These are phyloP conservation scores for Venturia pyrina DNA, from an alignment of 2,329 filamentous ascomycete species.

Conservation along the genomic window DNA sequence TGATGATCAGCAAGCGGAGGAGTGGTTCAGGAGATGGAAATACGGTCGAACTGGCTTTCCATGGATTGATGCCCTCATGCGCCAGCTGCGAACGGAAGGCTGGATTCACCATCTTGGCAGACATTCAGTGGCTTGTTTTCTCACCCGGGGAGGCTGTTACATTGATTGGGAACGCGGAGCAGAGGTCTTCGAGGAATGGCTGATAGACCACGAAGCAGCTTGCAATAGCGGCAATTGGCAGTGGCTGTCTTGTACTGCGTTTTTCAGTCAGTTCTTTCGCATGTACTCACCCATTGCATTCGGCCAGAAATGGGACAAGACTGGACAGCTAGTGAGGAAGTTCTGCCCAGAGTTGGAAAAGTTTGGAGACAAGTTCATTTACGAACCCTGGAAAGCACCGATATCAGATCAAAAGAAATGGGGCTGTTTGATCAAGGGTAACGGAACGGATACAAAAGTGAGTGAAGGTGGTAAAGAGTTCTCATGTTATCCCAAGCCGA, in stretches of 20 bases:
- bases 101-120: slow-evolving; percentile 75
- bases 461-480: slow-evolving; percentile 33
- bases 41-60: slow-evolving; percentile 63
- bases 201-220: slow-evolving; percentile 65
- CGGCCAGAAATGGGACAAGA: slow-evolving; percentile 64
- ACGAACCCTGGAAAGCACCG: slow-evolving; percentile 69
- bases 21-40: slow-evolving; percentile 60
- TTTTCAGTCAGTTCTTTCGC: slow-evolving; percentile 62
- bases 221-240: slow-evolving; percentile 72
- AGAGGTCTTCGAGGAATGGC: slow-evolving; percentile 66
- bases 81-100: slow-evolving; percentile 59
- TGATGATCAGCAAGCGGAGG: slow-evolving; percentile 52
- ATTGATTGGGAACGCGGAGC: slow-evolving; percentile 70
- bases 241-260: slow-evolving; percentile 66
- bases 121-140: slow-evolving; percentile 69
- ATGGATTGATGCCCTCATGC: slow-evolving; percentile 74
- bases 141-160: slow-evolving; percentile 72
- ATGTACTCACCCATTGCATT: slow-evolving; percentile 64
- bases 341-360: slow-evolving; percentile 58
- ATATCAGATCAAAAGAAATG: slow-evolving; percentile 59
- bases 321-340: slow-evolving; percentile 52
- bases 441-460: slow-evolving; percentile 29
- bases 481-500: slow-evolving; percentile 57
- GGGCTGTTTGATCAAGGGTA: slow-evolving; percentile 50
- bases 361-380: slow-evolving; percentile 60